A percentile compares a stretch with the other conserved stretches of the same genome.
Conservation (phyloP, 2,329 filamentous ascomycete species). For the Pseudogymnoascus sp. region DNA sequence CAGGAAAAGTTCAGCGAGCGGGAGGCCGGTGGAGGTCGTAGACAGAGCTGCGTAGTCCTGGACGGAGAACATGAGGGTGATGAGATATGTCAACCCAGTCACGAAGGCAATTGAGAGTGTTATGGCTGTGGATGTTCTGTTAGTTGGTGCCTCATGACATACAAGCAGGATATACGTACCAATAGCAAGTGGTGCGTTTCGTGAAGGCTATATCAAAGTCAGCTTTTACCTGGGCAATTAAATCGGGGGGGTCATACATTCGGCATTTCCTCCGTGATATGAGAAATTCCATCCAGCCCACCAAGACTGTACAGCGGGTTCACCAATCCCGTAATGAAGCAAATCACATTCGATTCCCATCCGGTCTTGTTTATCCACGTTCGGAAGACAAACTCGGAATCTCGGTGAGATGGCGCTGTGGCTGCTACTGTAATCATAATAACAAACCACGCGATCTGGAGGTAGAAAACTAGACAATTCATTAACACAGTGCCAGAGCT, state of each 20-base stretch:
- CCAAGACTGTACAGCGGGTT: constrained; percentile 41
- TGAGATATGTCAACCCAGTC: constrained; percentile 41
- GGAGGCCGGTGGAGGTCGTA: constrained; percentile 34
- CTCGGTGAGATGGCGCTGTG: constrained; percentile 37
- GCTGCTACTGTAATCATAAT: constrained; percentile 41
- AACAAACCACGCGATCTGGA: constrained; percentile 40
- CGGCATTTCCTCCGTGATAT: constrained; percentile 45
- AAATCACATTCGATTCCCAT: constrained; percentile 39
- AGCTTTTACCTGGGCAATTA: neutral
- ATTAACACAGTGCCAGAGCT: neutral
- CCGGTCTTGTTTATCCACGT: constrained; percentile 47
- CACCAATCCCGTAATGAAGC: constrained; percentile 43
- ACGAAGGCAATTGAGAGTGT: constrained; percentile 42
- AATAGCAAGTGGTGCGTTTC: constrained; percentile 32
- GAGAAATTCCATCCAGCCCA: constrained; percentile 40
- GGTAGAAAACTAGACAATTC: constrained; percentile 31
- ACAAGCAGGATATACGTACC: constrained; percentile 2
- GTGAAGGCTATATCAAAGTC: constrained; percentile 22
- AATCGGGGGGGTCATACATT: constrained; percentile 27
- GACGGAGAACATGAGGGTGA: constrained; percentile 44
- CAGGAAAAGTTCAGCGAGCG: constrained; percentile 38
- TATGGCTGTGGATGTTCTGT: constrained; percentile 27
- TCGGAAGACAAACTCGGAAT: constrained; percentile 41
- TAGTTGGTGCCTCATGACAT: neutral
- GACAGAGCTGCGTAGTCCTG: constrained; percentile 39